phyloP scores from a whole-genome alignment of 805 yeast species.

The Lachancea quebecensis region DNA sequence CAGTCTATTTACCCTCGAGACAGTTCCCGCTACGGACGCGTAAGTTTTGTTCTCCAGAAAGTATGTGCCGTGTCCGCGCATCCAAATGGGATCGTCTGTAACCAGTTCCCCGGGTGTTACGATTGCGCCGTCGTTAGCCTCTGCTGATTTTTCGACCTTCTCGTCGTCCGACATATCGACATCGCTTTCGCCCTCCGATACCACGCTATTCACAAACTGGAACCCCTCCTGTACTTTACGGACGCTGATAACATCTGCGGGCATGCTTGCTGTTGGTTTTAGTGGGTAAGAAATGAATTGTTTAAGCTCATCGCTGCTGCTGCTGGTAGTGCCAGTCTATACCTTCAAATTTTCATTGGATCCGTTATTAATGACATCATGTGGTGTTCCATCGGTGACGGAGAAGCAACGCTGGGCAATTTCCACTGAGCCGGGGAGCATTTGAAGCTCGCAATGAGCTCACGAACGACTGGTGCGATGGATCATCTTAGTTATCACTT shows the following conservation, averaged over 20 bases:
- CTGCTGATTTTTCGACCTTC: slow-evolving; percentile 25
- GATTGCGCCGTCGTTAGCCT: slow-evolving; percentile 33
- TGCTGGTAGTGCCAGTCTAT: background rate
- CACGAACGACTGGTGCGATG: no score
- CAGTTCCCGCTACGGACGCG: slow-evolving; percentile 89
- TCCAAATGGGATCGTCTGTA: slow-evolving; percentile 95
- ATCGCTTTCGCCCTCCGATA: slow-evolving; percentile 10
- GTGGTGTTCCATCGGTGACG: no score
- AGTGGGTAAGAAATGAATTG: background rate
- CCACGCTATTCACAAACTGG: slow-evolving; percentile 12
- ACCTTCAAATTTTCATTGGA: background rate
- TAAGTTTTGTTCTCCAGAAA: slow-evolving; percentile 66
- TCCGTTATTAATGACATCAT: background rate
- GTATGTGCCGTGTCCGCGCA: slow-evolving; percentile 98
- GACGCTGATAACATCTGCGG: slow-evolving; percentile 24
- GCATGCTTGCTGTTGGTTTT: background rate
- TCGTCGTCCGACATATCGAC: slow-evolving; percentile 30
- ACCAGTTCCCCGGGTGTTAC: slow-evolving; percentile 95
- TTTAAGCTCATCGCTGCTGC: slow-evolving; percentile 1
- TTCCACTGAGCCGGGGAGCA: no score
- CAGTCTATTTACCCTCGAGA: slow-evolving; percentile 78
- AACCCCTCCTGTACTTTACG: slow-evolving; percentile 24
- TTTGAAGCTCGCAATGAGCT: no score
- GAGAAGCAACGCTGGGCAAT: no score
- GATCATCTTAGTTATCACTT: no score